A percentile compares a stretch with the other conserved stretches of the same genome.
These are phyloP conservation scores for Dendrobium nobile DNA, from an alignment of 106 monocot genomes.

Conservation along the genomic window DNA sequence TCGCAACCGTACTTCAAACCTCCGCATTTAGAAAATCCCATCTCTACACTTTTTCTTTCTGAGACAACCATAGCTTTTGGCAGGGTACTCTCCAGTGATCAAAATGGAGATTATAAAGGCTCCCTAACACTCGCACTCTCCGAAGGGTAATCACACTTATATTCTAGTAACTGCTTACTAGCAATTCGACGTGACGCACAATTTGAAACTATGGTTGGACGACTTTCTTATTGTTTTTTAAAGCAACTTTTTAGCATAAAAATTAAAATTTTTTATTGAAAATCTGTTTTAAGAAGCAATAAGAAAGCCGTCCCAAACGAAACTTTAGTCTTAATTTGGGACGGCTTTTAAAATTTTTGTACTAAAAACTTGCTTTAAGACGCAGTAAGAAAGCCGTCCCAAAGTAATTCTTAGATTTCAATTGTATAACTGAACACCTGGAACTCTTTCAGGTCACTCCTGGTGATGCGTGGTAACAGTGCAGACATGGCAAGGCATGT, in stretches of 20 bases:
- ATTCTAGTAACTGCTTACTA: neutral
- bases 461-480: constrained; percentile 97
- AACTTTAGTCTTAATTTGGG: no score
- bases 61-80: constrained; percentile 81
- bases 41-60: constrained; percentile 74
- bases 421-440: neutral
- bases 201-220: neutral
- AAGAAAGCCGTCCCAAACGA: no score
- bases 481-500: constrained; percentile 98
- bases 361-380: no score
- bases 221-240: no score
- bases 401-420: neutral
- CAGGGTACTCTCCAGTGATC: constrained; percentile 49
- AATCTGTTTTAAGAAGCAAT: no score
- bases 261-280: no score
- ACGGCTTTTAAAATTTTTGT: no score
- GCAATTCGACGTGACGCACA: neutral
- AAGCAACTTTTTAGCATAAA: no score
- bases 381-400: no score
- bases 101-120: constrained; percentile 72
- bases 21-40: constrained; percentile 87
- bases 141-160: constrained; percentile 51
- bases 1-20: constrained; percentile 99
- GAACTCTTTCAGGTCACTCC: constrained; percentile 59
- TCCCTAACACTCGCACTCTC: constrained; percentile 67